Base-by-base conservation (phyloP, 1,139 yeast species). In the Debaryomyces coudertii region DNA sequence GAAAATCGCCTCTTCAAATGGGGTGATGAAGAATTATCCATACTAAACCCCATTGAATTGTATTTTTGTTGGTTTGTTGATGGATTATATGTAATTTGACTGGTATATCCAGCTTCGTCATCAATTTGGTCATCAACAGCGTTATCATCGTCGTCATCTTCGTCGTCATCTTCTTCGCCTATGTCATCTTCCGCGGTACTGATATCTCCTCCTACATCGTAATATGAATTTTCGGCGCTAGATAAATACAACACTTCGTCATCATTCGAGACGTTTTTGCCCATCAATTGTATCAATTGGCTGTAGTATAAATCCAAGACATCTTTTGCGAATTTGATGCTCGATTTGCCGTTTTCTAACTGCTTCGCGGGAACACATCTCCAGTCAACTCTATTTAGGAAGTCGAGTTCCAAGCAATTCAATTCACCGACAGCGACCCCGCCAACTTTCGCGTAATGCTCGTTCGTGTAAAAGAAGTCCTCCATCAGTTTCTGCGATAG, bases 361-460 rank as follows among this genome's bases (percentile, higher is more conserved):
- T 59, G 68, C 49, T 68, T 71, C 8, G 73, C 69, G 0, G 80
- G 79, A 24, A 75, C 63, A 45, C 77, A 70, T 47, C 69, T 74
- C 82, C 95, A 93, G 52, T 85, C 84, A 9, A 93, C 93, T 52
- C 93, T 73, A 41, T 81, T 80, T 45, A 93, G 75, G 58, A 93
- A 90, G 65, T 93, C 98, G 46, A 87, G 83, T 62, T 93, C 99
- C 40, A 93, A 72, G 48, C 93, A 77, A 63, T 93, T 93, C 53
- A 93, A 73, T 63, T 93, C 99, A 49, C 85, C 79, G 36, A 87
- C 73, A 33, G 93, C 90, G 6, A 93, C 86, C 53, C 99, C 99
- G 1, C 99, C 99, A 15, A 93, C 98, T 62, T 88, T 87, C 8
- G 98, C 96, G 62, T 93, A 93, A 64, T 92, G 97, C 31, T 86